phyloP scores from a whole-genome alignment of 371 early-diverging fungal genomes.

The Chytridiales sp. region DNA sequence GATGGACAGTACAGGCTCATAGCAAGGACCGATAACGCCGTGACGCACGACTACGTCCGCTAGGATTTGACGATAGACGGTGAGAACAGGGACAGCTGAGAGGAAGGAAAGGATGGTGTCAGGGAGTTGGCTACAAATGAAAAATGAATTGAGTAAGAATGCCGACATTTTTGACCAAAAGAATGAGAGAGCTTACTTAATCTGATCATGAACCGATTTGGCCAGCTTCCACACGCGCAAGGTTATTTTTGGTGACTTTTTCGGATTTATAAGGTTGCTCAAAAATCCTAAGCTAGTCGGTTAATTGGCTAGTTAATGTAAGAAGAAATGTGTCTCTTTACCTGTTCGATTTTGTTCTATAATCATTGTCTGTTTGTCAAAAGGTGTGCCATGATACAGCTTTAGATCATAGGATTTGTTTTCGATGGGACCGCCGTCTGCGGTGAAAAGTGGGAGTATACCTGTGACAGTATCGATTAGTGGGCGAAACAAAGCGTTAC shows the following conservation, averaged over 20 bases:
- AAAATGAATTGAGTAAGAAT: not conserved
- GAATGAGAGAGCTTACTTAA: conserved; percentile 33
- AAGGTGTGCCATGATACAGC: conserved; percentile 43
- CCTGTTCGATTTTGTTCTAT: conserved; percentile 14
- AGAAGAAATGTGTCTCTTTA: conserved; percentile 13
- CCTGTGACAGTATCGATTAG: too few species aligned
- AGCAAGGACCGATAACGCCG: conserved; percentile 16
- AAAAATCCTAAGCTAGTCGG: conserved; percentile 12
- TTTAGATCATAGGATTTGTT: conserved; percentile 46
- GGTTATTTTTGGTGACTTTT: conserved; percentile 34
- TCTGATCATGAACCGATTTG: conserved; percentile 25
- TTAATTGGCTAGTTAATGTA: not conserved
- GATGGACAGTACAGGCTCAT: conserved; percentile 36
- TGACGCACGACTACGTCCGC: conserved; percentile 33
- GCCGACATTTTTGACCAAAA: not conserved
- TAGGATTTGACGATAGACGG: conserved; percentile 37
- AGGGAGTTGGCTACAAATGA: conserved; percentile 40
- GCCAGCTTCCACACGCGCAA: conserved; percentile 48
- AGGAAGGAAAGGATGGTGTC: conserved; percentile 36
- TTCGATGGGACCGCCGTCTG: conserved; percentile 45
- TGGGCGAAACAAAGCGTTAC: too few species aligned
- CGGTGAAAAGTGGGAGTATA: conserved; percentile 47
- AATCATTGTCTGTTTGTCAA: conserved; percentile 16
- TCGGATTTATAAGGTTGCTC: conserved; percentile 12
- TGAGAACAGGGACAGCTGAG: conserved; percentile 33